Evolutionary conservation across 1,284 basidiomycete species (phyloP), one percentile per base, ranked within the genome.

Genomic region (Stygiomarasmius scandens): DNA sequence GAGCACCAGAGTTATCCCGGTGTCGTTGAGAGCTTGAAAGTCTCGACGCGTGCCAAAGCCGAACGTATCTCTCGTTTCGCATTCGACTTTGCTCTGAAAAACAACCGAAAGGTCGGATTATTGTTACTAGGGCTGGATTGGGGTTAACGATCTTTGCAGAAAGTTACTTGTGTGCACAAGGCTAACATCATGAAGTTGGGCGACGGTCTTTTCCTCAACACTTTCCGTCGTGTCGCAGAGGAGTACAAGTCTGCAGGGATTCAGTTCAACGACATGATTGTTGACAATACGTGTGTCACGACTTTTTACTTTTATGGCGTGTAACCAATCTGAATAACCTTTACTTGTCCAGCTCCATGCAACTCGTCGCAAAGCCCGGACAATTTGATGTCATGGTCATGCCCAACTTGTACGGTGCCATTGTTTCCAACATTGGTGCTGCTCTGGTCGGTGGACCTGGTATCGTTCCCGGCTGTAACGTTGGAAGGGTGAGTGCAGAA

Each of bases 141-240:
- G 43, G 34, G 46, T 54, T 53, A 16, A 19, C 49, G 25, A 55
- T 50, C 38, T 44, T 44, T 59, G 34, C 69, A 96, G 93, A 98
- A 96, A 90, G 97, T 99, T 67, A 99, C 97, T 56, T 98, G 96
- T 73, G 96, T 99, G 51, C 97, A 99, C 89, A 99, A 99, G 81
- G 97, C 97, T 71, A 99, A 99, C 84, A 99, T 99, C 82, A 99
- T 99, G 97, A 99, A 99, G 79, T 89, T 99, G 67, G 96, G 96
- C 74, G 97, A 99, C 72, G 97, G 97, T 78, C 88, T 99, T 50
- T 99, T 99, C 89, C 85, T 99, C 68, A 97, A 96, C 79, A 98
- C 96, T 27, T 99, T 98, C 89, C 92, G 95, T 68, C 84, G 87
- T 62, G 86, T 99, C 59, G 97, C 96, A 38, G 93, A 99, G 76